phyloP scores from a whole-genome alignment of 176 grass and related monocot genomes.

The Melocanna baccifera region DNA sequence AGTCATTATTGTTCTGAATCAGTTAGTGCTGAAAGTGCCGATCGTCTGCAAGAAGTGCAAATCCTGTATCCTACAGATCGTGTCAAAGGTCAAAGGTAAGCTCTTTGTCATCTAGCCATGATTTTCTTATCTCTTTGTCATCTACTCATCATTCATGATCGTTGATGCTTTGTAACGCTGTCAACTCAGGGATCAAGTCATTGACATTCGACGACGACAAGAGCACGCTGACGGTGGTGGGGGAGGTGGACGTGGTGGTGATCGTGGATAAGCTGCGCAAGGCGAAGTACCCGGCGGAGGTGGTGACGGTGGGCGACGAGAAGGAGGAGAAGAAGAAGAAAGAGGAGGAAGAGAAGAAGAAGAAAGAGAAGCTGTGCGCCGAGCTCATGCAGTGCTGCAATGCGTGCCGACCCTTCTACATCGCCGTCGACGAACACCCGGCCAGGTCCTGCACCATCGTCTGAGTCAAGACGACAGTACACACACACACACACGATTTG shows the following conservation, averaged over 20 bases:
- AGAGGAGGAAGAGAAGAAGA: slow-evolving; percentile 29
- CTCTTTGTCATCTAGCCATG: background rate
- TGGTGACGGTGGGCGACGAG: slow-evolving; percentile 46
- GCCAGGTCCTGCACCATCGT: slow-evolving; percentile 33
- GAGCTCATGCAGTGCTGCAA: background rate
- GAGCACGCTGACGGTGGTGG: slow-evolving; percentile 58
- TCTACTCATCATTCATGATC: background rate
- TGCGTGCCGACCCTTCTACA: slow-evolving; percentile 33
- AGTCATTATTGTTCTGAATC: background rate
- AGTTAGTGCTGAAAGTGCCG: slow-evolving; percentile 56
- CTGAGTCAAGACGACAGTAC: background rate
- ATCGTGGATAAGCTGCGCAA: slow-evolving; percentile 46
- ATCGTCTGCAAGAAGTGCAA: slow-evolving; percentile 55
- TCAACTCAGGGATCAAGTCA: slow-evolving; percentile 46
- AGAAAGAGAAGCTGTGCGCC: slow-evolving; percentile 2
- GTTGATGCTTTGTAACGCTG: background rate
- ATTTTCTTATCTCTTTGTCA: background rate
- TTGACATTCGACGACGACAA: slow-evolving; percentile 53
- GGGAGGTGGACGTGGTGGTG: slow-evolving; percentile 51
- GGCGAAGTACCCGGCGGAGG: slow-evolving; percentile 34
- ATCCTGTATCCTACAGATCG: slow-evolving; percentile 35
- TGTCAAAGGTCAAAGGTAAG: slow-evolving; percentile 32
- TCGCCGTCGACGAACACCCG: slow-evolving; percentile 36
- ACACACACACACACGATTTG: background rate
- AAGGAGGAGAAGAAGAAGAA: slow-evolving; percentile 53